Conservation (phyloP, 1,284 basidiomycete genomes). For the Hemileia vastatrix region DNA sequence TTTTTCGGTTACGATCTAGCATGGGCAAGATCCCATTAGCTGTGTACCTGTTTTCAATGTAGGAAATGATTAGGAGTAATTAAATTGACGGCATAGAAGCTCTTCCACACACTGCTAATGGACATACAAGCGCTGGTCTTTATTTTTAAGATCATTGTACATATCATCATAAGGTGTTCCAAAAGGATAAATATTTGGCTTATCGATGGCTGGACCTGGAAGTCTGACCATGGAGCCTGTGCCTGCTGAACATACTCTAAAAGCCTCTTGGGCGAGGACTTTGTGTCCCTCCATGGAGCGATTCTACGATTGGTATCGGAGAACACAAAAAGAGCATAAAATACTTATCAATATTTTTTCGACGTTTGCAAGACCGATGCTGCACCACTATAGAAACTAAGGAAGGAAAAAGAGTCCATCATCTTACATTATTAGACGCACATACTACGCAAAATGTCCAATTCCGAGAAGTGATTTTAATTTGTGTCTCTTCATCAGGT, state of each 20-base stretch:
- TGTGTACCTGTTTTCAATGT: constrained; percentile 58
- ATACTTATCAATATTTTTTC: not conserved
- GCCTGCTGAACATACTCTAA: constrained; percentile 83
- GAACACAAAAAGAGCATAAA: constrained; percentile 3
- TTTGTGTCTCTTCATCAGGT: constrained; percentile 3
- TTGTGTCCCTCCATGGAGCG: constrained; percentile 98
- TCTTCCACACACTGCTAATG: not conserved
- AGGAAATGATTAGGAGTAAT: not conserved
- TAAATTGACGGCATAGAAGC: not conserved
- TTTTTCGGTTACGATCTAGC: constrained; percentile 87
- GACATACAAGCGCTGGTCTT: constrained; percentile 74
- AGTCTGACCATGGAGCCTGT: constrained; percentile 94
- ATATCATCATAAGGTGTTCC: constrained; percentile 98
- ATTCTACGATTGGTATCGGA: constrained; percentile 55
- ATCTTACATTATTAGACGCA: constrained; percentile 34
- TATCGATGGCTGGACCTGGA: constrained; percentile 91
- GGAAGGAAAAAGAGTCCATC: not conserved
- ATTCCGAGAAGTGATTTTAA: constrained; percentile 7
- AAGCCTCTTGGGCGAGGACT: constrained; percentile 80
- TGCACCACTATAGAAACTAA: not conserved
- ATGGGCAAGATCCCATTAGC: constrained; percentile 93
- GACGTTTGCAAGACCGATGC: constrained; percentile 23
- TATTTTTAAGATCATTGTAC: constrained; percentile 77
- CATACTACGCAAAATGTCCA: constrained; percentile 43
- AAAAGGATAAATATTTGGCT: constrained; percentile 93